Evolutionary conservation across 805 yeast genomes (phyloP).

Genomic region (Lachancea meyersii): DNA sequence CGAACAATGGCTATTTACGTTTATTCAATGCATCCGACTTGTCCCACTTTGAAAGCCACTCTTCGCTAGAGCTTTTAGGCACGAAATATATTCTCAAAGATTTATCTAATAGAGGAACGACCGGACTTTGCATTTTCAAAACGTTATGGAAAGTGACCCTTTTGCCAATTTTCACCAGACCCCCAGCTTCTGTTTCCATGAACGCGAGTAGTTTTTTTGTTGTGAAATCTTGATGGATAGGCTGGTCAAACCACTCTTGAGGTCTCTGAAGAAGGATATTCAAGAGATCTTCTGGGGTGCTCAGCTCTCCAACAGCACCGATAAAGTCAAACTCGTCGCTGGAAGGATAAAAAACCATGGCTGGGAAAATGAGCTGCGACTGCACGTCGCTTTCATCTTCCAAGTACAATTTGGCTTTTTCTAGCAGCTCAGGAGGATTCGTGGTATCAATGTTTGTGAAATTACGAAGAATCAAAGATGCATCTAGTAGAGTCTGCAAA

Average conservation of each 20-base stretch:
- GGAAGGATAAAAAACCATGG: slow-evolving; percentile 74
- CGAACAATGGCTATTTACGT: slow-evolving; percentile 30
- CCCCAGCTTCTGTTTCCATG: slow-evolving; percentile 80
- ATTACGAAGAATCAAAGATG: slow-evolving; percentile 59
- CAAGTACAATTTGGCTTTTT: slow-evolving; percentile 46
- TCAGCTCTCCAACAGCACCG: slow-evolving; percentile 65
- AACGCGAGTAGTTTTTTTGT: slow-evolving; percentile 59
- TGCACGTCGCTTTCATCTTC: slow-evolving; percentile 64
- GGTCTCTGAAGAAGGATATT: slow-evolving; percentile 60
- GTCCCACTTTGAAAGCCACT: slow-evolving; percentile 65
- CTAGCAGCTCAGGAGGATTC: slow-evolving; percentile 51
- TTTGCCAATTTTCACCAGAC: slow-evolving; percentile 78
- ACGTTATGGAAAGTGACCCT: slow-evolving; percentile 61
- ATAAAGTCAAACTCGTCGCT: slow-evolving; percentile 79
- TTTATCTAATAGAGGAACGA: slow-evolving; percentile 71
- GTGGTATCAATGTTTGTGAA: slow-evolving; percentile 44
- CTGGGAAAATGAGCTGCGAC: slow-evolving; percentile 77
- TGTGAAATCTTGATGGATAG: slow-evolving; percentile 54
- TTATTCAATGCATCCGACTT: slow-evolving; percentile 52
- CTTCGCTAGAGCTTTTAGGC: slow-evolving; percentile 59
- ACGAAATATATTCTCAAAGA: slow-evolving; percentile 69
- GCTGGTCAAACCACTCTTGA: slow-evolving; percentile 55
- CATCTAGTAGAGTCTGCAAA: slow-evolving; percentile 40
- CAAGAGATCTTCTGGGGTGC: slow-evolving; percentile 58
- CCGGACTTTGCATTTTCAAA: slow-evolving; percentile 54